phyloP scores from a whole-genome alignment of 768 basidiomycete species.

The Boletellus emodensis region DNA sequence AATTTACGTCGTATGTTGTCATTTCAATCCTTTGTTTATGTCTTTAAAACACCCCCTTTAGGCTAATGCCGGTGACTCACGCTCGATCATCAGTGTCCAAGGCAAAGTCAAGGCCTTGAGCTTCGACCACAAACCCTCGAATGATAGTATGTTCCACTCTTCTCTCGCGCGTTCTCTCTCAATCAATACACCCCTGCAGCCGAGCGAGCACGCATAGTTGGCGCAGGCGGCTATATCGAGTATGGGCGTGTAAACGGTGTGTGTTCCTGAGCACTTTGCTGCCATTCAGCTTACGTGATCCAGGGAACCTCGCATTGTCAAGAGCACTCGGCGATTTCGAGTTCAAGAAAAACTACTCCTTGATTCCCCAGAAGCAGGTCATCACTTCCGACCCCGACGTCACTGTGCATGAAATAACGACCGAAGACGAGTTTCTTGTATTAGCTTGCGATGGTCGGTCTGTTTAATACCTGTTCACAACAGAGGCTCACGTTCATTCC shows the following conservation, averaged over 20 bases:
- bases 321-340: conserved; percentile 97
- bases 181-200: conserved; percentile 36
- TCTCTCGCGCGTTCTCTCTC: not conserved
- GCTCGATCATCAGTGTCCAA: conserved; percentile 80
- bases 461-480: not conserved
- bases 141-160: conserved; percentile 53
- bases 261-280: conserved; percentile 7
- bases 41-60: conserved; percentile 30
- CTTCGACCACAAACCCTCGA: conserved; percentile 94
- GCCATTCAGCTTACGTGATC: not conserved
- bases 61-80: conserved; percentile 98
- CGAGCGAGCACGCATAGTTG: conserved; percentile 81
- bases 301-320: conserved; percentile 93
- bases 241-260: conserved; percentile 95
- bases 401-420: conserved; percentile 71
- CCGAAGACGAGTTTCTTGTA: conserved; percentile 95
- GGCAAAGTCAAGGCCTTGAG: conserved; percentile 88
- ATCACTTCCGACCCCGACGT: conserved; percentile 96
- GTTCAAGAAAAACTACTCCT: conserved; percentile 88
- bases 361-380: conserved; percentile 85
- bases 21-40: conserved; percentile 1
- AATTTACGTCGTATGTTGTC: conserved; percentile 68
- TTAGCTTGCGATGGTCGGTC: conserved; percentile 90
- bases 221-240: conserved; percentile 94
- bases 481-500: conserved; percentile 4